A percentile compares a stretch with the other conserved stretches of the same genome.
phyloP scores from a whole-genome alignment of 805 yeast genomes.

The Yamadazyma tumulicola region DNA sequence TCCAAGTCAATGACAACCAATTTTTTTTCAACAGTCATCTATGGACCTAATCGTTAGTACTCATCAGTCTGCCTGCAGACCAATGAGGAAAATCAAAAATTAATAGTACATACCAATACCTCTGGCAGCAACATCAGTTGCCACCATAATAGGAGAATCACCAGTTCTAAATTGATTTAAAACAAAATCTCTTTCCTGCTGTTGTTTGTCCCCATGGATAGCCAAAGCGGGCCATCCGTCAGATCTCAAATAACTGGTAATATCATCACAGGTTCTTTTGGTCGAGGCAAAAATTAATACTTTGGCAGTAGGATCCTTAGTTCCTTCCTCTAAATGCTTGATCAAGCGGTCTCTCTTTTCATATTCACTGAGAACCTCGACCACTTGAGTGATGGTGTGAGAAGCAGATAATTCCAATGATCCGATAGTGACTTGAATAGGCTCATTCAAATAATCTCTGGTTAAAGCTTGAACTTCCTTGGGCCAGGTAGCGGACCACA shows the following conservation, averaged over 20 bases:
- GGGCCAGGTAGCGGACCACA: conserved; percentile 99
- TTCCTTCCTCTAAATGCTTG: conserved; percentile 79
- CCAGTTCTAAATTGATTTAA: conserved; percentile 88
- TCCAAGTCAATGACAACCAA: no score
- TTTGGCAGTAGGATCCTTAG: conserved; percentile 68
- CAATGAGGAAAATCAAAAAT: conserved; percentile 3
- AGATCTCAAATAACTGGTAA: conserved; percentile 84
- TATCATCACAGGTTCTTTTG: conserved; percentile 95
- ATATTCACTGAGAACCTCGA: conserved; percentile 86
- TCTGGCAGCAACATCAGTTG: conserved; percentile 99
- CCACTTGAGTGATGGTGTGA: conserved; percentile 89
- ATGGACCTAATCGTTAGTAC: conserved; percentile 7
- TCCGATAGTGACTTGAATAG: conserved; percentile 95
- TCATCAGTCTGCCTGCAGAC: no score
- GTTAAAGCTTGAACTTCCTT: conserved; percentile 94
- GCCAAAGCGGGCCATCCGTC: conserved; percentile 99
- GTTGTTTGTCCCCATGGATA: conserved; percentile 97
- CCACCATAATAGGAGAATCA: conserved; percentile 95
- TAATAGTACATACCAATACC: conserved; percentile 87
- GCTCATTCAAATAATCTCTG: conserved; percentile 84
- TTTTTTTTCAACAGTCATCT: no score
- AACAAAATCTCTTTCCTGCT: conserved; percentile 99
- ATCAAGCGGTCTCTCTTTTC: conserved; percentile 91
- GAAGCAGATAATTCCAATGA: conserved; percentile 95
- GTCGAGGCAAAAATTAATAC: conserved; percentile 91